phyloP scores from a whole-genome alignment of 2,329 filamentous ascomycete species.

The Rugonectria rugulosa region DNA sequence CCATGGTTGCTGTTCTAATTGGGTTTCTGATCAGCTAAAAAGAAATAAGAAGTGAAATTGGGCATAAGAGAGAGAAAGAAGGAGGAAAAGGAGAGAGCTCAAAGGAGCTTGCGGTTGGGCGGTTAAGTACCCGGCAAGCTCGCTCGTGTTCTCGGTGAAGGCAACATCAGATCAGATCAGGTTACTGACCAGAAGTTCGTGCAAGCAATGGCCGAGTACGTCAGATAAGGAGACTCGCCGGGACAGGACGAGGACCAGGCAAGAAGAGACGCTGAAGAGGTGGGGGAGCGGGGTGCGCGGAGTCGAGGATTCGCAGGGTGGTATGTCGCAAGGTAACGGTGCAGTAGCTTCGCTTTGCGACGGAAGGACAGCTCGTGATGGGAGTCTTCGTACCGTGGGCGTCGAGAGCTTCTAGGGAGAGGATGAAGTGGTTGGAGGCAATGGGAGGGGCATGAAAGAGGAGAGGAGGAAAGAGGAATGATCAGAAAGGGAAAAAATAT shows the following conservation, averaged over 20 bases:
- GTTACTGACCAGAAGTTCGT: constrained; percentile 38
- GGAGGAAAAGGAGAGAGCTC: constrained; percentile 12
- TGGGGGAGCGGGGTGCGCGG: constrained; percentile 37
- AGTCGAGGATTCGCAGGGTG: constrained; percentile 16
- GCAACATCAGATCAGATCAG: constrained; percentile 38
- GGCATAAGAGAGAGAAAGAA: constrained; percentile 16
- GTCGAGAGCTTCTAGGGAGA: not conserved
- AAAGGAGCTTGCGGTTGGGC: constrained; percentile 14
- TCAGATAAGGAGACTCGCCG: constrained; percentile 38
- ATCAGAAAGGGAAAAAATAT: no score
- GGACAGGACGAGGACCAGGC: constrained; percentile 22
- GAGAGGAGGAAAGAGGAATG: not conserved
- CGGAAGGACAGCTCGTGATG: constrained; percentile 22
- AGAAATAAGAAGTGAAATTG: constrained; percentile 12
- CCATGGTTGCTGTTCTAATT: constrained; percentile 39
- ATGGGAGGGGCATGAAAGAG: not conserved
- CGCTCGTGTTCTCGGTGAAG: constrained; percentile 22
- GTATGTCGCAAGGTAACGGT: constrained; percentile 34
- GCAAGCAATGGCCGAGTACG: constrained; percentile 33
- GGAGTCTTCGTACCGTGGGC: no score
- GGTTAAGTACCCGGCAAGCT: constrained; percentile 32
- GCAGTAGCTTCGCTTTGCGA: constrained; percentile 31
- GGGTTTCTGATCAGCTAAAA: constrained; percentile 24
- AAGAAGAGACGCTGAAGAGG: constrained; percentile 33
- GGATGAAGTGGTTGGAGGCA: not conserved